Evolutionary conservation across 805 yeast species (phyloP).

Genomic region (Candida railenensis): DNA sequence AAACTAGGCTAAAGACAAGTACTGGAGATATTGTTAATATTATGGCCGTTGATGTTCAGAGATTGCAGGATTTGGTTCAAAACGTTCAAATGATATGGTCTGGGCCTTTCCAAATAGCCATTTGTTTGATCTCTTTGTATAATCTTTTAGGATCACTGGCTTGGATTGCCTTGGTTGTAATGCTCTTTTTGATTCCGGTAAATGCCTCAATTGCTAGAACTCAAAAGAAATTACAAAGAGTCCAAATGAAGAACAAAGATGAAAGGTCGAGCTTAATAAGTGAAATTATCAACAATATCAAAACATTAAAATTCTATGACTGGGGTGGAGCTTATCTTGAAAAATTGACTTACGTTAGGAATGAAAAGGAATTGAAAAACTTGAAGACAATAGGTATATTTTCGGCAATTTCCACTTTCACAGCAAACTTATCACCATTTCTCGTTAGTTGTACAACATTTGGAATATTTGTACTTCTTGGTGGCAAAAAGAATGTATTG

Average conservation of each 20-base stretch:
- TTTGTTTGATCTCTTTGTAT: conserved; percentile 74
- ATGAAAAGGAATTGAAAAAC: conserved; percentile 78
- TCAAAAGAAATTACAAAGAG: conserved; percentile 72
- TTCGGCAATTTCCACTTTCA: conserved; percentile 67
- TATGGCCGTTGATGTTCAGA: conserved; percentile 91
- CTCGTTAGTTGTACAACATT: conserved; percentile 88
- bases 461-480: conserved; percentile 67
- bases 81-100: conserved; percentile 84
- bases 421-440: conserved; percentile 86
- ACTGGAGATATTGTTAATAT: conserved; percentile 94
- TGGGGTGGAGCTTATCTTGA: conserved; percentile 90
- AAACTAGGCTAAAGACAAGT: conserved; percentile 65
- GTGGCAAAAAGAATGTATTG: conserved; percentile 55
- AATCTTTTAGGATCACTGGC: conserved; percentile 76
- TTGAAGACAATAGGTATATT: conserved; percentile 71
- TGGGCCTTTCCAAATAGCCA: conserved; percentile 82
- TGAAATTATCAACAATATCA: conserved; percentile 87
- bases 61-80: conserved; percentile 80
- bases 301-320: conserved; percentile 87
- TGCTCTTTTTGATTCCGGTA: conserved; percentile 75
- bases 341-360: conserved; percentile 77
- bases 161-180: conserved; percentile 93
- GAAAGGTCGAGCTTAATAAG: conserved; percentile 86
- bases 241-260: conserved; percentile 89
- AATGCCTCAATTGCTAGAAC: conserved; percentile 66